Conservation (phyloP, 2,329 filamentous ascomycete species). For the Colletotrichum sp. region DNA sequence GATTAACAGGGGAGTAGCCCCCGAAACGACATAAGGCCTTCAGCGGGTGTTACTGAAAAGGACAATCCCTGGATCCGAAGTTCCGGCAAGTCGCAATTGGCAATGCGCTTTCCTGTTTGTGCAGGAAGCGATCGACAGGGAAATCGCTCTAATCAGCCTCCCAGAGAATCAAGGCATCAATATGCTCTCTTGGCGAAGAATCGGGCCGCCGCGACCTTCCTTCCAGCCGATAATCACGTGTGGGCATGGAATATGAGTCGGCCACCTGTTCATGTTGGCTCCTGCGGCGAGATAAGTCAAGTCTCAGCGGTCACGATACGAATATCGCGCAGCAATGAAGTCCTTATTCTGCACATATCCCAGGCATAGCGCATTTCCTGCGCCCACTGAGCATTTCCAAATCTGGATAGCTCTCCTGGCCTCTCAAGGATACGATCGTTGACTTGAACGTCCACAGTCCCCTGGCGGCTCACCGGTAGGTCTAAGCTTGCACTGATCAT, state of each 20-base stretch:
- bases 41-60: neutral
- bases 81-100: neutral
- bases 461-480: neutral
- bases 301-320: neutral
- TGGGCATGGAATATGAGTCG: neutral
- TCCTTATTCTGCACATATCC: neutral
- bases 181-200: neutral
- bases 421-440: neutral
- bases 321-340: neutral
- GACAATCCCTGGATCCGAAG: neutral
- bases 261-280: neutral
- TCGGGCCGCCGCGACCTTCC: neutral
- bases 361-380: neutral
- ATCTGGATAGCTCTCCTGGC: neutral
- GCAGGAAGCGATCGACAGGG: neutral
- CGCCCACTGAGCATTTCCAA: neutral
- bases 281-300: neutral
- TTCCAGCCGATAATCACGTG: neutral
- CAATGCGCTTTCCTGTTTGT: neutral
- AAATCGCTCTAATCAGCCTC: neutral
- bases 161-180: neutral
- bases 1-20: neutral
- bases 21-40: neutral
- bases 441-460: neutral
- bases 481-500: neutral